Evolutionary conservation across 768 basidiomycete genomes (phyloP).

Genomic region (Pisolithus sp.): DNA sequence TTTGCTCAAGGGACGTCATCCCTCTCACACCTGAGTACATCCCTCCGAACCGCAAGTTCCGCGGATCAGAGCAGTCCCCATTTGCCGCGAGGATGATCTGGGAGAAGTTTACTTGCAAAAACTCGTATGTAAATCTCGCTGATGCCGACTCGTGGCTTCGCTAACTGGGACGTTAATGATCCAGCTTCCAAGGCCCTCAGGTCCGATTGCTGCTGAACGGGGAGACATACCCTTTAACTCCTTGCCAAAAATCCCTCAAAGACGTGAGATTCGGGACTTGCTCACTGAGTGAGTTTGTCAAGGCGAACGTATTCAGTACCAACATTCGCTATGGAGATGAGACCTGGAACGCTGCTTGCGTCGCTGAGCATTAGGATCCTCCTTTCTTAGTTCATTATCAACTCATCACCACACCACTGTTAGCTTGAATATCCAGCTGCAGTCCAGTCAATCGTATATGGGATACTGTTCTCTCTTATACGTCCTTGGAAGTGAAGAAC

Average conservation of each 20-base stretch:
- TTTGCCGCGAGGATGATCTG: slow-evolving; percentile 40
- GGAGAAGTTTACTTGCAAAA: slow-evolving; percentile 35
- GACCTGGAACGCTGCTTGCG: slow-evolving; percentile 33
- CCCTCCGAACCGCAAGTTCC: slow-evolving; percentile 28
- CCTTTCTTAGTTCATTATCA: not conserved
- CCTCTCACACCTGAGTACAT: slow-evolving; percentile 26
- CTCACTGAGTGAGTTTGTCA: slow-evolving; percentile 30
- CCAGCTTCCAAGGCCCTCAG: slow-evolving; percentile 29
- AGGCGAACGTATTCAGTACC: slow-evolving; percentile 22
- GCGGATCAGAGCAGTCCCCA: slow-evolving; percentile 36
- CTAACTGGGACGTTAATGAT: not conserved
- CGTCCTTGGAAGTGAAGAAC: too few relatives aligned
- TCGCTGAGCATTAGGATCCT: not conserved
- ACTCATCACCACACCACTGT: too few relatives aligned
- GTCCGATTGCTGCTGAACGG: slow-evolving; percentile 38
- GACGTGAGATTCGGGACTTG: slow-evolving; percentile 33
- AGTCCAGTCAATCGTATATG: not conserved
- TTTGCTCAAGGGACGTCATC: slow-evolving; percentile 22
- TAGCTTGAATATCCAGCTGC: not conserved
- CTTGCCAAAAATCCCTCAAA: slow-evolving; percentile 24
- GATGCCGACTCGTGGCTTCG: not conserved
- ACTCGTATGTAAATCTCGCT: slow-evolving; percentile 20
- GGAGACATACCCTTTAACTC: slow-evolving; percentile 32
- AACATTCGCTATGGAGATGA: slow-evolving; percentile 24
- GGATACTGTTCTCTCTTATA: too few relatives aligned